A percentile compares a stretch with the other conserved stretches of the same genome.
Conservation (phyloP, 108 stramenopile genomes). For the Asterionellopsis glacialis region DNA sequence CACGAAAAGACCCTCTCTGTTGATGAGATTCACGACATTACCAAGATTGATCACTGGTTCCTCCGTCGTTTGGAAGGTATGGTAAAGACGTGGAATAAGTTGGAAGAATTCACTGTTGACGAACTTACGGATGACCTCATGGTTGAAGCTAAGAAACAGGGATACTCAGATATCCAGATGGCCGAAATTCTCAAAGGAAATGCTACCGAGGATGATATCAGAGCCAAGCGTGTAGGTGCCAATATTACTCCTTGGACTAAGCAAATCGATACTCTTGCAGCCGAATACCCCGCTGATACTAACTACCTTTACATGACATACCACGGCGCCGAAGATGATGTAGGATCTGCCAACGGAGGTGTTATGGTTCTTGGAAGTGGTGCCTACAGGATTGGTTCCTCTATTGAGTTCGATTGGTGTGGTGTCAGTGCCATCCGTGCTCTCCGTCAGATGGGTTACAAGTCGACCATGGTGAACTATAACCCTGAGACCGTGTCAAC, state of each 20-base stretch:
- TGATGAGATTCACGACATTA: conserved; percentile 85
- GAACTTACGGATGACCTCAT: conserved; percentile 45
- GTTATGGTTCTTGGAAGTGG: conserved; percentile 96
- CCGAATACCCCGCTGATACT: conserved; percentile 96
- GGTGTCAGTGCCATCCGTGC: conserved; percentile 94
- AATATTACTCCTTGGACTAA: conserved; percentile 88
- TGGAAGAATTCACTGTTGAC: conserved; percentile 40
- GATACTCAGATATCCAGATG: conserved; percentile 93
- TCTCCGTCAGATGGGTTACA: conserved; percentile 84
- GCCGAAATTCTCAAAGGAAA: conserved; percentile 43
- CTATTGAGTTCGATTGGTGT: conserved; percentile 99
- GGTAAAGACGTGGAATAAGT: conserved; percentile 50
- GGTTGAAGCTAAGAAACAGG: conserved; percentile 88
- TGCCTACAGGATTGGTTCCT: conserved; percentile 96
- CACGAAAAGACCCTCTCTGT: conserved; percentile 83
- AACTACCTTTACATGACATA: conserved; percentile 99
- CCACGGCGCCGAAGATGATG: conserved; percentile 91
- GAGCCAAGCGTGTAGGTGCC: conserved; percentile 46
- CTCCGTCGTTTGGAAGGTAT: conserved; percentile 89
- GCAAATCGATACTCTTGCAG: conserved; percentile 99
- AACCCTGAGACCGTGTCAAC: conserved; percentile 99
- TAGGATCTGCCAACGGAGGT: conserved; percentile 76
- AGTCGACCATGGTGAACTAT: conserved; percentile 95
- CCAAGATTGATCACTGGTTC: conserved; percentile 99
- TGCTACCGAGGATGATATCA: conserved; percentile 70